These are phyloP conservation scores for Phytopythium montanum DNA, from an alignment of 352 stramenopile species.

Conservation along the genomic window DNA sequence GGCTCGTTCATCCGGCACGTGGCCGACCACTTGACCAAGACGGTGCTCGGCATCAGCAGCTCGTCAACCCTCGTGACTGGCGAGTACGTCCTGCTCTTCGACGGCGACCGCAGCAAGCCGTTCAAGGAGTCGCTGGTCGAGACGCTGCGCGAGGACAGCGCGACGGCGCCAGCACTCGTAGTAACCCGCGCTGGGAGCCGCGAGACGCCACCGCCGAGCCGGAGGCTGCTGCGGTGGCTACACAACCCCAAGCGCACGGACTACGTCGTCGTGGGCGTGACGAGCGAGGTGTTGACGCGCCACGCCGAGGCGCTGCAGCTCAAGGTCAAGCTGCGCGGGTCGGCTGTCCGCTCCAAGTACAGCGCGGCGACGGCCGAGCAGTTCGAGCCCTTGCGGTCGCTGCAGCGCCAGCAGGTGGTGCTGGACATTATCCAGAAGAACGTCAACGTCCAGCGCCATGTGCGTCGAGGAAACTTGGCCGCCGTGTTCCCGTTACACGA, in stretches of 20 bases:
- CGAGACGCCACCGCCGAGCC: conserved; percentile 9
- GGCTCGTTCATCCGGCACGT: conserved; percentile 66
- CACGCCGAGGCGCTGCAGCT: conserved; percentile 61
- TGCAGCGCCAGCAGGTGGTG: conserved; percentile 76
- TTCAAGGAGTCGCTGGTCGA: conserved; percentile 80
- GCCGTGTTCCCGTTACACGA: conserved; percentile 73
- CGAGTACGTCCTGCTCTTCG: conserved; percentile 78
- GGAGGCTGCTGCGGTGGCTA: background rate
- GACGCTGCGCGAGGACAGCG: conserved; percentile 66
- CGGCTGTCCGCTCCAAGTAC: conserved; percentile 53
- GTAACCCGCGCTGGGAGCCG: conserved; percentile 34
- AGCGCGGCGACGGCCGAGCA: conserved; percentile 26
- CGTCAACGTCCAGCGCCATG: conserved; percentile 57
- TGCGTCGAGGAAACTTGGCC: conserved; percentile 44
- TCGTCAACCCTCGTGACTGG: conserved; percentile 22
- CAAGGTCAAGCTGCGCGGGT: conserved; percentile 72
- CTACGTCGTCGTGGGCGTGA: conserved; percentile 60
- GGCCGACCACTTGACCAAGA: conserved; percentile 29
- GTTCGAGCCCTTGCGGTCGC: conserved; percentile 70
- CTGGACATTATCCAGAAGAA: conserved; percentile 73
- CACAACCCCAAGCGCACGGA: conserved; percentile 13
- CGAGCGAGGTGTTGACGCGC: conserved; percentile 48
- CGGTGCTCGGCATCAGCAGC: conserved; percentile 20
- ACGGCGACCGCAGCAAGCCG: conserved; percentile 39
- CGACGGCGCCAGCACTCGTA: conserved; percentile 42